Evolutionary conservation across 768 basidiomycete genomes (phyloP).

Genomic region (Paxillus ammoniavirescens): DNA sequence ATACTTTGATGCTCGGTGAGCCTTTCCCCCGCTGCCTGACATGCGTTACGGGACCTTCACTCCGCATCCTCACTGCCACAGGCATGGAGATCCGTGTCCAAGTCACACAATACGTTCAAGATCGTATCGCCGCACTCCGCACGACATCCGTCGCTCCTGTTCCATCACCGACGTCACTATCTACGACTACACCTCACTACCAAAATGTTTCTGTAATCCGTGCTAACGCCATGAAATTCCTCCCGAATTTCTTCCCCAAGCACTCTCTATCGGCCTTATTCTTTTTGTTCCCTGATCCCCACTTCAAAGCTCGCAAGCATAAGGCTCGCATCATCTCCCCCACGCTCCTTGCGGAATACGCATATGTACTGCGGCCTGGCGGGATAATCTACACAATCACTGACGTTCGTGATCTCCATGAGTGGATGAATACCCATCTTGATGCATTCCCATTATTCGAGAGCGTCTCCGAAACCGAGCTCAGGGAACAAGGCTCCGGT

Average conservation of each 20-base stretch:
- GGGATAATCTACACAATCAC: constrained; percentile 98
- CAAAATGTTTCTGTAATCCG: constrained; percentile 92
- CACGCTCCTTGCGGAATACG: constrained; percentile 96
- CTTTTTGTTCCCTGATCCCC: constrained; percentile 98
- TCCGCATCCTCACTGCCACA: constrained; percentile 28
- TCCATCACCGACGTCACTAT: constrained; percentile 18
- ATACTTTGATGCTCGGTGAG: constrained; percentile 90
- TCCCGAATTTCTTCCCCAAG: constrained; percentile 93
- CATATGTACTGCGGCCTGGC: constrained; percentile 88
- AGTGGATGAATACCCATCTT: constrained; percentile 95
- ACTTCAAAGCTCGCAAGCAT: constrained; percentile 97
- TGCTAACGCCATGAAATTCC: constrained; percentile 98
- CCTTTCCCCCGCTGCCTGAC: constrained; percentile 10
- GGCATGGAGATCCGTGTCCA: constrained; percentile 97
- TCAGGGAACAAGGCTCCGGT: constrained; percentile 75
- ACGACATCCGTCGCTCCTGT: constrained; percentile 41
- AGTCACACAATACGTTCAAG: constrained; percentile 94
- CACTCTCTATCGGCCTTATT: constrained; percentile 90
- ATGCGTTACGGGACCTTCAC: background rate
- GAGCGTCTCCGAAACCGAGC: constrained; percentile 66
- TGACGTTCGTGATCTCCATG: constrained; percentile 89
- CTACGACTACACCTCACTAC: constrained; percentile 46
- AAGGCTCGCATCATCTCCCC: constrained; percentile 98
- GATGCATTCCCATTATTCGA: constrained; percentile 86
- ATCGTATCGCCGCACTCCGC: constrained; percentile 92